phyloP scores from a whole-genome alignment of 192 early-diverging fungal species.

The Geranomyces variabilis region DNA sequence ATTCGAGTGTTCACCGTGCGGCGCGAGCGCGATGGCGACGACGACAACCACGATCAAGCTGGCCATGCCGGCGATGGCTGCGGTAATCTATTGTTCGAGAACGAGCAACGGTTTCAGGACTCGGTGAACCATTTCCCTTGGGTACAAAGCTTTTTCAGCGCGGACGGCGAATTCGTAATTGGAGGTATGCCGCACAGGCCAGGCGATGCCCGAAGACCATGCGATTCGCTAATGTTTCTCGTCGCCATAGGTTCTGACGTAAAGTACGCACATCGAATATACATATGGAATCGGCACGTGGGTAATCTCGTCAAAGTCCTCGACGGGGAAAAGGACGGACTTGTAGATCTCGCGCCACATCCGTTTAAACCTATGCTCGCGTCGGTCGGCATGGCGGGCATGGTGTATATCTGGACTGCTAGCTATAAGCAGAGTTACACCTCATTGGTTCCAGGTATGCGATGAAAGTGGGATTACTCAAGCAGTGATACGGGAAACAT shows the following conservation, averaged over 20 bases:
- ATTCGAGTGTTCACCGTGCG: slow-evolving; percentile 68
- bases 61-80: too few relatives aligned
- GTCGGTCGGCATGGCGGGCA: slow-evolving; percentile 79
- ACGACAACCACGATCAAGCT: slow-evolving; percentile 5
- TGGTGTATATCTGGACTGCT: slow-evolving; percentile 85
- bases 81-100: slow-evolving; percentile 27
- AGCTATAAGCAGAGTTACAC: slow-evolving; percentile 86
- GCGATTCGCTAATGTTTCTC: too few relatives aligned
- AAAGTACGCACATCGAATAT: slow-evolving; percentile 91
- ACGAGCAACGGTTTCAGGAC: slow-evolving; percentile 80
- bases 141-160: slow-evolving; percentile 84
- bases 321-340: slow-evolving; percentile 76
- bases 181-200: slow-evolving; percentile 52
- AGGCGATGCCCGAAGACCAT: too few relatives aligned
- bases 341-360: slow-evolving; percentile 86
- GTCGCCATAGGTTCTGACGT: slow-evolving; percentile 64
- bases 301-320: slow-evolving; percentile 88
- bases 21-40: not conserved
- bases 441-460: slow-evolving; percentile 81
- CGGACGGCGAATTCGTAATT: slow-evolving; percentile 89
- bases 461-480: too few relatives aligned
- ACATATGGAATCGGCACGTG: slow-evolving; percentile 86
- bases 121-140: slow-evolving; percentile 89
- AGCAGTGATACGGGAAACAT: too few relatives aligned
- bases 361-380: slow-evolving; percentile 81